These are phyloP conservation scores for Bruguiera gymnorhiza DNA, from an alignment of 345 rosid genomes.

Conservation along the genomic window DNA sequence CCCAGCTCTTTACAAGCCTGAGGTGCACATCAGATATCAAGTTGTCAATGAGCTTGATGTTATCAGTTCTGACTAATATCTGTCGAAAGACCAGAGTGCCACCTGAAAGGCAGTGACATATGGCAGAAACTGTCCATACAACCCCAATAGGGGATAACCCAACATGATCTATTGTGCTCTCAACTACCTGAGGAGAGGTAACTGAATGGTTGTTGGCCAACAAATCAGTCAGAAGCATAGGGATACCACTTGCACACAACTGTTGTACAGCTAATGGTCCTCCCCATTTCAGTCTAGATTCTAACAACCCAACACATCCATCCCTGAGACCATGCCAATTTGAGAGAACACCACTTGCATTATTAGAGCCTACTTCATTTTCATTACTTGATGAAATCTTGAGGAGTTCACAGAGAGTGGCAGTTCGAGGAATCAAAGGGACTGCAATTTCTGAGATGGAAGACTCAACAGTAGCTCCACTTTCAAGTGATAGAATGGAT, in stretches of 20 bases:
- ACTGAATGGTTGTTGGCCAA: slow-evolving; percentile 45
- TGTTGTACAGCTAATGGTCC: slow-evolving; percentile 82
- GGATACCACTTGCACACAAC: slow-evolving; percentile 78
- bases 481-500: slow-evolving; percentile 89
- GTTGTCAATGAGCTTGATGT: slow-evolving; percentile 49
- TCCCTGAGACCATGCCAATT: slow-evolving; percentile 88
- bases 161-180: slow-evolving; percentile 34
- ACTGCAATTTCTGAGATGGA: slow-evolving; percentile 69
- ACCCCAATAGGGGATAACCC: slow-evolving; percentile 86
- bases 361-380: slow-evolving; percentile 31
- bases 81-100: slow-evolving; percentile 73
- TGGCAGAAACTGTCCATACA: slow-evolving; percentile 80
- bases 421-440: slow-evolving; percentile 85
- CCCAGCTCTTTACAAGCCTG: slow-evolving; percentile 79
- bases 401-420: slow-evolving; percentile 71
- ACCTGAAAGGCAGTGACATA: slow-evolving; percentile 79
- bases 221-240: slow-evolving; percentile 66
- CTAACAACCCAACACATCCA: slow-evolving; percentile 89
- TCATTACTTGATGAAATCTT: slow-evolving; percentile 45
- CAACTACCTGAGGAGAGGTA: slow-evolving; percentile 40
- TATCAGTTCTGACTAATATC: slow-evolving; percentile 61
- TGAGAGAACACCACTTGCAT: slow-evolving; percentile 40
- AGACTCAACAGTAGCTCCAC: slow-evolving; percentile 67
- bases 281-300: slow-evolving; percentile 77
- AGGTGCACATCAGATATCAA: slow-evolving; percentile 75